These are phyloP conservation scores for Eurotiales sp. DNA, from an alignment of 2,329 filamentous ascomycete species.

Conservation along the genomic window DNA sequence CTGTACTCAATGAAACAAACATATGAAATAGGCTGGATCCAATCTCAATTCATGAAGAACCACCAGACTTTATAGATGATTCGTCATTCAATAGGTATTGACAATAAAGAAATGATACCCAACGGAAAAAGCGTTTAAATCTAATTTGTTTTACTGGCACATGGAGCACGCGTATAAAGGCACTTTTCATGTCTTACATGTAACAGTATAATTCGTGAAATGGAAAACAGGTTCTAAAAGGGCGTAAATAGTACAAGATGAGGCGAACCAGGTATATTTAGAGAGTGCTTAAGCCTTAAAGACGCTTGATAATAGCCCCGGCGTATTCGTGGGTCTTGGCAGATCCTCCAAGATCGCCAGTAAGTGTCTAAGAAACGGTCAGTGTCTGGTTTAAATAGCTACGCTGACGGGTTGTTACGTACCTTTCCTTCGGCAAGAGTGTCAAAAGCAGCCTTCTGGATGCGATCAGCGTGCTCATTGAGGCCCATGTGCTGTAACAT, in stretches of 20 bases:
- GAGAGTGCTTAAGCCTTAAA: slow-evolving; percentile 43
- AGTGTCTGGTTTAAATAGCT: slow-evolving; percentile 15
- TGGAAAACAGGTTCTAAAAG: slow-evolving; percentile 19
- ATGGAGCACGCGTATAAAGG: slow-evolving; percentile 20
- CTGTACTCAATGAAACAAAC: background rate
- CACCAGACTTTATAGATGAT: too few species aligned
- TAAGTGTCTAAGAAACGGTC: slow-evolving; percentile 58
- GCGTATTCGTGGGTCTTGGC: slow-evolving; percentile 95
- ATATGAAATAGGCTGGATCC: background rate
- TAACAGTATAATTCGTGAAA: slow-evolving; percentile 32
- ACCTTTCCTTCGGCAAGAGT: slow-evolving; percentile 94
- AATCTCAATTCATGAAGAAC: background rate
- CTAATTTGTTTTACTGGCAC: slow-evolving; percentile 15
- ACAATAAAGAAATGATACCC: background rate
- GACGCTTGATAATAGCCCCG: slow-evolving; percentile 74
- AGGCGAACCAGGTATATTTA: slow-evolving; percentile 14
- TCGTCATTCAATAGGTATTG: background rate
- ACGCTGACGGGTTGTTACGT: slow-evolving; percentile 22
- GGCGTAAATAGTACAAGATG: slow-evolving; percentile 34
- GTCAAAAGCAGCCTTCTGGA: slow-evolving; percentile 93
- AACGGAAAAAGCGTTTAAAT: slow-evolving; percentile 14
- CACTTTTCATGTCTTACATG: slow-evolving; percentile 24
- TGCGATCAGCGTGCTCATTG: slow-evolving; percentile 74
- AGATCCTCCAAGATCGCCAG: slow-evolving; percentile 93
- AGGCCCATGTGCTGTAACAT: slow-evolving; percentile 99